Base-by-base conservation (phyloP, 192 early-diverging fungal species). In the Backusella australiensis region DNA sequence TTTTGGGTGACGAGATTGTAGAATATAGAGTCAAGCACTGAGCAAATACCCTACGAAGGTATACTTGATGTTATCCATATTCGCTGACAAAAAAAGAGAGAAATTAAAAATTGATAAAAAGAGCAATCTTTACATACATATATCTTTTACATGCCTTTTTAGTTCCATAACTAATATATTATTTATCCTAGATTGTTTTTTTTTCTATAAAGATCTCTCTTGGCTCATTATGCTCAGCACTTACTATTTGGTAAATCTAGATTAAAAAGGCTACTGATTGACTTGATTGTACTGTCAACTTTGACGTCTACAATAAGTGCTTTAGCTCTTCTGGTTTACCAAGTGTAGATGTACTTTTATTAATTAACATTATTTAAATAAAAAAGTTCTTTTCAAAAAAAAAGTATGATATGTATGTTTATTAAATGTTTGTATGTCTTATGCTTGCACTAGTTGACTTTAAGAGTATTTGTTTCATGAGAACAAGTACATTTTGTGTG, bases 21-120 rank as follows among this genome's bases (percentile, higher is more conserved):
- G 44, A 44, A 49, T 71, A 71, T 71, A 71, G 70, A 71, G 70
- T 71, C 70, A 71, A 71, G 70, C 70, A 71, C 70, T 71, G 70
- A 71, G 42, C 56, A 49, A 44, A 46, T 49, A 71, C 42, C 42
- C 70, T 49, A 49, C 70, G 70, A 71, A 49, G 44, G 70, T 71
- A 44, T 71, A 49, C 44, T 49, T 71, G 70, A 71, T 71, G 70
- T 49, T 32, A 49, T 71, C 44, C 70, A 71, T 71, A 71, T 46
- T 71, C 69, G 39, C 69, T 71, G 69, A 71, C 41, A 71, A 46
- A 71, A 41, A 71, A 49, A 46, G 29, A 36, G n/a, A 69, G 38
- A 69, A 38, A 69, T 34, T 32, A 32, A 67, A 14, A 69, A 59
- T 59, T 59, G 53, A 21, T 26, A 12, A 26, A 21, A 26, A 2